Conservation (phyloP, 306 rosid species). For the Medicago arabica region DNA sequence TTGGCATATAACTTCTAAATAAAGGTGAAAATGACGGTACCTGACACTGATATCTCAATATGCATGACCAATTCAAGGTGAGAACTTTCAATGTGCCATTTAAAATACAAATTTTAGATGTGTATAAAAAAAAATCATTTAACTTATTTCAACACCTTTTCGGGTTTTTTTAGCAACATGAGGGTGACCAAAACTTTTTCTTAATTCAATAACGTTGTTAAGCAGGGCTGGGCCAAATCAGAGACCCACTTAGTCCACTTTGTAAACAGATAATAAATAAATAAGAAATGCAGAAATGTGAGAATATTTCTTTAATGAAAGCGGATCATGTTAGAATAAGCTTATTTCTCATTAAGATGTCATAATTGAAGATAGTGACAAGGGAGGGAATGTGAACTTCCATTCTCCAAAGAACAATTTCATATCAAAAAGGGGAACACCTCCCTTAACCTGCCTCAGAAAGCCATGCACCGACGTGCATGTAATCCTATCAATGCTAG, state of each 20-base stretch:
- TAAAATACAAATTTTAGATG: not conserved
- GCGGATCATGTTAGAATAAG: conserved; percentile 12
- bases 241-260: not conserved
- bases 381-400: conserved; percentile 19
- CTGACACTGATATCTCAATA: not conserved
- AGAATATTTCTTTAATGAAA: not conserved
- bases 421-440: conserved; percentile 14
- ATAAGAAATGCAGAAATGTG: not conserved
- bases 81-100: not conserved
- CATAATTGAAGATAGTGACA: conserved; percentile 19
- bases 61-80: not conserved
- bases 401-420: conserved; percentile 32
- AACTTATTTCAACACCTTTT: conserved; percentile 6
- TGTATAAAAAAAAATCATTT: not conserved
- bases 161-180: too few species aligned
- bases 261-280: not conserved
- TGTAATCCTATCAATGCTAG: conserved; percentile 54
- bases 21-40: not conserved
- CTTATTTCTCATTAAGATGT: conserved; percentile 31
- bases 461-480: conserved; percentile 51
- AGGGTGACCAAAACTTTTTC: too few species aligned
- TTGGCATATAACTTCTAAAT: not conserved
- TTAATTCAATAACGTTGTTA: not conserved
- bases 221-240: not conserved
- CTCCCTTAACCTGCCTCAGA: conserved; percentile 40